Evolutionary conservation across 306 rosid species (phyloP), one percentile per base, ranked within the genome.

Genomic region (Ceratonia siliqua): DNA sequence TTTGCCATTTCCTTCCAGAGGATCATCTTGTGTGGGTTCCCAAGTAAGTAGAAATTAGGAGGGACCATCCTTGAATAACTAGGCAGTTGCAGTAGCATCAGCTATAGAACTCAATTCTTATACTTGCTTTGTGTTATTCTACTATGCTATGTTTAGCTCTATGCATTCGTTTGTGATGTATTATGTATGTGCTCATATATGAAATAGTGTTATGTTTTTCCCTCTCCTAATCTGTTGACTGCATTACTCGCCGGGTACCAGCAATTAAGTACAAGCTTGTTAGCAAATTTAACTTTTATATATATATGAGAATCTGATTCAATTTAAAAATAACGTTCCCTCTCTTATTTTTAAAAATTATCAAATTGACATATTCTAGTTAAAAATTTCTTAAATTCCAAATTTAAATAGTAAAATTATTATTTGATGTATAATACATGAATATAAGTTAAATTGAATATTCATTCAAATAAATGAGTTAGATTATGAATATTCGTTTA

Each of bases 1-100:
- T 94, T 38, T 91, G 98, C 84, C 98, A 94, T 71, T 91, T 91
- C 70, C 91, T 94, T 32, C 98, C 98, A 0, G 75, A 83, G 81
- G 96, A 91, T 82, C 98, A 94, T 45, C 72, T 91, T 53, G 89
- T 88, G 41, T 94, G 96, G 96, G 83, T 86, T 71, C 64, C 87
- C 6, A 78, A 84, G 75, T 78, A 78, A 84, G 75, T 78, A 85
- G 77, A 73, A 81, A 22, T 20, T 35, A 38, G 1, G 46, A 1
- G 17, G 63, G 8, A 2, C 8, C 15, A 43, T 62, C 53, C 17
- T 13, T 55, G 42, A 65, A 65, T 55, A 73, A 79, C 52, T 73
- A 35, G 13, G 54, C 78, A 7, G 36, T 24, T 63, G 69, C 8
- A 28, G 15, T 22, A 61, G 57, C 70, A 57, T 46, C 25, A 15